Base-by-base conservation (phyloP, 116 monocot genomes). In the Posidonia oceanica region DNA sequence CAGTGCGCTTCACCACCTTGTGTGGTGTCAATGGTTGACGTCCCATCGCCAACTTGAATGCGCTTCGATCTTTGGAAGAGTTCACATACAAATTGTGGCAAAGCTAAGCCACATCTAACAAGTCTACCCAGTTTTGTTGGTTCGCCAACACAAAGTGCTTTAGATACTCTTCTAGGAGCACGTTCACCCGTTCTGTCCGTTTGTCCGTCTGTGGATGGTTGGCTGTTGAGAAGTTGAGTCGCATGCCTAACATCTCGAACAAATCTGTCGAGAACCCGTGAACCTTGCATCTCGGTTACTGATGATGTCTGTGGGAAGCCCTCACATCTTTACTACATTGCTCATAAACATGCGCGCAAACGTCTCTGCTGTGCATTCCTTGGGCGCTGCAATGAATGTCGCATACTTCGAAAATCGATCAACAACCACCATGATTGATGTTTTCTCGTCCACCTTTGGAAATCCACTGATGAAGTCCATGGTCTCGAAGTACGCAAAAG, bases 51-150 rank as follows among this genome's bases (percentile, higher is more conserved):
- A 41, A 3, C 40, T 17, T 3, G 14, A 64, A 64, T 64, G 64
- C 15, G 0, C 41, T 16, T 10, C 7, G 0, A 0, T n/a, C 0
- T 0, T 0, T 64, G 0, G 5, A 3, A 14, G 37, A 38, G 38
- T 14, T 64, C 1, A 0, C 36, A 7, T 41, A 4, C 5, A 64
- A 64, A 15, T 41, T 64, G 6, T 41, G 36, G 0, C 39, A 41
- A 2, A 64, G 38, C 0, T 40, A 0, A 11, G 10, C 5, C 4
- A n/a, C 16, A 15, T 64, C 39, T 1, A 64, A 0, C 0, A 64
- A 16, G 7, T 20, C n/a, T 2, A 10, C 39, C 18, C 1, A 41
- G 7, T 64, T 18, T 5, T 41, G 11, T 7, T 64, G 2, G 64
- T 64, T 39, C 4, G 40, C 17, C 14, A 16, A 15, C 0, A 11